These are phyloP conservation scores for Colletotrichum brevisporum DNA, from an alignment of 2,329 filamentous ascomycete species.

Conservation along the genomic window DNA sequence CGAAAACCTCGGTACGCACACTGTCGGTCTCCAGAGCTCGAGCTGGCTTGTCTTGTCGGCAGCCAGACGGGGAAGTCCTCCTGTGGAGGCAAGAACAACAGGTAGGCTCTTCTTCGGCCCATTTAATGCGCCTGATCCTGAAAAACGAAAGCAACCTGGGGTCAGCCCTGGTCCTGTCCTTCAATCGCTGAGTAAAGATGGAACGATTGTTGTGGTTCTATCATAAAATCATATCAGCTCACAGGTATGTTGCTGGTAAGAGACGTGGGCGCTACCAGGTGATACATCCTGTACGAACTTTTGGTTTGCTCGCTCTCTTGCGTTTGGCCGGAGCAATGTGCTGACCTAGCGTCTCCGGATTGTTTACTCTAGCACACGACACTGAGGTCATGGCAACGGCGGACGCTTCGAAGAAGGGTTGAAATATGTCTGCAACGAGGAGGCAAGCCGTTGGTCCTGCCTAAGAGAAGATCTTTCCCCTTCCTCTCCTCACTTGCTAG, in stretches of 20 bases:
- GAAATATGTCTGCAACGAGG: no score
- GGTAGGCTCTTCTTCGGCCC: conserved; percentile 52
- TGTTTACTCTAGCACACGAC: background rate
- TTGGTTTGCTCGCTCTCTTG: conserved; percentile 54
- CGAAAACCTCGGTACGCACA: background rate
- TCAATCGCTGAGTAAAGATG: background rate
- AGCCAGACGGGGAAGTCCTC: no score
- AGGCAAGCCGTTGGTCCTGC: no score
- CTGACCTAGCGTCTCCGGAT: background rate
- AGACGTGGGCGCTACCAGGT: conserved; percentile 53
- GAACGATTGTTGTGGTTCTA: no score
- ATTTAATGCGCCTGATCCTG: conserved; percentile 54
- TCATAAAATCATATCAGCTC: no score
- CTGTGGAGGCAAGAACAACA: no score
- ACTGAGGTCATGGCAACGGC: conserved; percentile 9
- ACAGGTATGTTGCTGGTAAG: no score
- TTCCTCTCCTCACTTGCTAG: no score
- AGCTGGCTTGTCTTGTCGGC: no score
- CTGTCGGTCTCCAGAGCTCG: conserved; percentile 5
- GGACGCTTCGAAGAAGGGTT: no score
- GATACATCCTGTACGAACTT: conserved; percentile 56
- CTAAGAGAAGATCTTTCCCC: no score
- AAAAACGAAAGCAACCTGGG: background rate
- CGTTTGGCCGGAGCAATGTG: conserved; percentile 34
- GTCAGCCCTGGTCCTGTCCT: background rate